Conservation (phyloP, 2,329 filamentous ascomycete genomes). For the Microdochium nivale region DNA sequence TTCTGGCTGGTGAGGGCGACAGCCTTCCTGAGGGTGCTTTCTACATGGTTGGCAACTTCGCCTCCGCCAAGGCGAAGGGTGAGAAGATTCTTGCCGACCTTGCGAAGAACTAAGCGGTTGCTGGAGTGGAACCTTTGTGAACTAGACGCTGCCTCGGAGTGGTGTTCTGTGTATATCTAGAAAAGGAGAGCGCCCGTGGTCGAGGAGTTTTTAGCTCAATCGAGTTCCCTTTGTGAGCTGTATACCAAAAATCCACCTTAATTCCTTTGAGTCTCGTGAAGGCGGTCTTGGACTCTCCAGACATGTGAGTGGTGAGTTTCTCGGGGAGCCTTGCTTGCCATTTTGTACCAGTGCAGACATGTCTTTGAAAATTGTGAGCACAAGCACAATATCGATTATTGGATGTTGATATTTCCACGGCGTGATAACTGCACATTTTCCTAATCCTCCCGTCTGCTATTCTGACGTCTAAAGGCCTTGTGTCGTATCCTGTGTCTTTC, state of each 20-base stretch:
- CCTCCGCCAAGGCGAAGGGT: conserved; percentile 89
- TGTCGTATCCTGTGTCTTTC: no score
- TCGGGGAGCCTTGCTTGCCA: no score
- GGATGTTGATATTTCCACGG: no score
- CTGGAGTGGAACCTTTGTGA: conserved; percentile 14
- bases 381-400: no score
- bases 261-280: conserved; percentile 27
- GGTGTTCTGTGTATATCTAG: conserved; percentile 49
- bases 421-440: no score
- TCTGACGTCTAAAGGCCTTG: no score
- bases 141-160: conserved; percentile 15
- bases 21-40: conserved; percentile 86
- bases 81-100: conserved; percentile 99
- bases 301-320: no score
- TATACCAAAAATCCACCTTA: conserved; percentile 50
- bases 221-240: conserved; percentile 52
- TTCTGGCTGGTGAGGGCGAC: conserved; percentile 90
- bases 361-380: no score
- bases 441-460: no score
- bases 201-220: conserved; percentile 43
- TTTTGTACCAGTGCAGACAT: no score
- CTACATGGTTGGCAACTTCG: conserved; percentile 98
- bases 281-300: not conserved
- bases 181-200: conserved; percentile 35
- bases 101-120: conserved; percentile 48